Percentiles rank a stretch among this genome's conserved stretches.
Evolutionary conservation across 169 alveolate genomes (phyloP).

Genomic region (Neospora caninum): DNA sequence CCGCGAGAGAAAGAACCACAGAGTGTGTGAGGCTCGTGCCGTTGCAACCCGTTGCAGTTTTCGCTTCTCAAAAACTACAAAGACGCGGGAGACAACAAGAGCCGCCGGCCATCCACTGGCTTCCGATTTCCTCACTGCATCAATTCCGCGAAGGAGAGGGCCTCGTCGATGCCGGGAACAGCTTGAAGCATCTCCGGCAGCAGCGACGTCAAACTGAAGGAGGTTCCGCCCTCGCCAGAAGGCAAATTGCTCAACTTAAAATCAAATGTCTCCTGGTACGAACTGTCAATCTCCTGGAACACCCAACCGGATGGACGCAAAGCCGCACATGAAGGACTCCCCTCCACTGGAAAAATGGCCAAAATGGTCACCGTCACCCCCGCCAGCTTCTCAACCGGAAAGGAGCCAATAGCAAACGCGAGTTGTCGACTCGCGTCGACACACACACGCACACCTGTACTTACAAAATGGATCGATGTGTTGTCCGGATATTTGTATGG

Average conservation of each 20-base stretch:
- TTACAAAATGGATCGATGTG: not conserved
- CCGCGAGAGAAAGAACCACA: no score
- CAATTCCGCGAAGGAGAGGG: constrained; percentile 96
- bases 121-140: constrained; percentile 78
- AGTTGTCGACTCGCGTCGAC: no score
- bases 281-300: not conserved
- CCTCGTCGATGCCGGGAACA: constrained; percentile 99
- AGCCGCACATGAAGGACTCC: not conserved
- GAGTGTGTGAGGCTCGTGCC: no score
- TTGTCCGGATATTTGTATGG: not conserved
- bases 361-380: no score
- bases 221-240: not conserved
- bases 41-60: no score
- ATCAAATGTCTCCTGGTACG: not conserved
- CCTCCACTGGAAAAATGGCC: no score
- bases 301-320: not conserved
- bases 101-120: no score
- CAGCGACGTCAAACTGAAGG: constrained; percentile 68
- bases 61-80: no score
- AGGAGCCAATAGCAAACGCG: no score
- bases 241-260: not conserved
- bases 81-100: no score
- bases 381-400: no score
- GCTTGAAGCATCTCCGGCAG: constrained; percentile 93
- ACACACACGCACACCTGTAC: not conserved